Conservation (phyloP, 208 protist species). For the Borovskyia barvae region DNA sequence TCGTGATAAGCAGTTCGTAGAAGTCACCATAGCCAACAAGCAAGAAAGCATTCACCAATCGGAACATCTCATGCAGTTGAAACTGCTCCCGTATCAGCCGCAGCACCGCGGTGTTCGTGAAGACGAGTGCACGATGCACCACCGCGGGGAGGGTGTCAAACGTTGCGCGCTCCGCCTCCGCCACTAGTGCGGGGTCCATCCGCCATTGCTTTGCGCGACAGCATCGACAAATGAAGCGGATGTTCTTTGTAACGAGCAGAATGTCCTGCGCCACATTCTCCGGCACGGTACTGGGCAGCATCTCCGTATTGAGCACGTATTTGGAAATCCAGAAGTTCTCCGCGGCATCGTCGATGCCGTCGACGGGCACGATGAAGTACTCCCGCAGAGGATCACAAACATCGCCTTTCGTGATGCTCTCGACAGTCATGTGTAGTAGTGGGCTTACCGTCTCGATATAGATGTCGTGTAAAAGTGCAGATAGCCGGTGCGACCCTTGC, state of each 20-base stretch:
- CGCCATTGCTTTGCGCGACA: slow-evolving; percentile 61
- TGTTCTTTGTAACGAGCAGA: slow-evolving; percentile 57
- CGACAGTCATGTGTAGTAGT: slow-evolving; percentile 53
- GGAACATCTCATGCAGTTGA: slow-evolving; percentile 49
- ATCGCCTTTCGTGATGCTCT: slow-evolving; percentile 55
- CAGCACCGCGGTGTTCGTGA: slow-evolving; percentile 61
- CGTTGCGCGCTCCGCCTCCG: slow-evolving; percentile 33
- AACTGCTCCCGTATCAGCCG: slow-evolving; percentile 50
- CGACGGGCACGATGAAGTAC: slow-evolving; percentile 52
- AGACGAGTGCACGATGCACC: slow-evolving; percentile 32
- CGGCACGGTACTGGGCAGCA: slow-evolving; percentile 60
- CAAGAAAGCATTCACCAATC: slow-evolving; percentile 61
- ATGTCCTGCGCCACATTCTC: slow-evolving; percentile 44
- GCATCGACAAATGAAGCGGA: slow-evolving; percentile 58
- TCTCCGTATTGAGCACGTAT: slow-evolving; percentile 44
- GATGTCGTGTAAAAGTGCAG: slow-evolving; percentile 41
- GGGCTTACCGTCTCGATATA: slow-evolving; percentile 63
- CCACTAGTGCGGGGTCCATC: slow-evolving; percentile 48
- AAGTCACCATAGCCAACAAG: slow-evolving; percentile 71
- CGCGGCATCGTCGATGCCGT: slow-evolving; percentile 38
- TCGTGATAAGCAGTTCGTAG: slow-evolving; percentile 58
- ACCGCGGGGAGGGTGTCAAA: slow-evolving; percentile 45
- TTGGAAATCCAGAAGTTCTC: slow-evolving; percentile 53
- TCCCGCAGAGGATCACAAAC: slow-evolving; percentile 58
- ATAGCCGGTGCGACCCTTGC: slow-evolving; percentile 52